Evolutionary conservation across 176 grass and related monocot species (phyloP).

Genomic region (Triticum dicoccoides): DNA sequence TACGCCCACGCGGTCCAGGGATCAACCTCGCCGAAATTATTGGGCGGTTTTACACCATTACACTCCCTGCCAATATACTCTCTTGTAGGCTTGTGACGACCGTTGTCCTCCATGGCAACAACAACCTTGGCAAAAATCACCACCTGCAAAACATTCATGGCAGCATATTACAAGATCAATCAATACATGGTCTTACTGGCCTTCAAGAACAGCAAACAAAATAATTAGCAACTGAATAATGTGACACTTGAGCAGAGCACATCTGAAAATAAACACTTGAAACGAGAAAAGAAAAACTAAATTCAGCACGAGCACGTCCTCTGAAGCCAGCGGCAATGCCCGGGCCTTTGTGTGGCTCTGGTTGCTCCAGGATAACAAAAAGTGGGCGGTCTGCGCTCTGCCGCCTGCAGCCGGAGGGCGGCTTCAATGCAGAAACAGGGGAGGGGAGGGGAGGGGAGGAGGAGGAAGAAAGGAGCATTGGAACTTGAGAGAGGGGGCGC

Average conservation of each 20-base stretch:
- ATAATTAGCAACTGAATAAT: slow-evolving; percentile 16
- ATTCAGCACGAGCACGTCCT: neutral
- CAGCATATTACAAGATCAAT: slow-evolving; percentile 13
- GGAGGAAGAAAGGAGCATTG: neutral
- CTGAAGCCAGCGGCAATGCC: neutral
- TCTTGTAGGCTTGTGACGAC: slow-evolving; percentile 44
- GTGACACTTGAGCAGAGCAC: slow-evolving; percentile 6
- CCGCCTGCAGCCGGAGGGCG: neutral
- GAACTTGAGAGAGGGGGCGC: neutral
- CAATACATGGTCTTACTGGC: neutral
- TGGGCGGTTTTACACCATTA: slow-evolving; percentile 45
- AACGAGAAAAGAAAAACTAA: neutral
- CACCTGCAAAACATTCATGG: slow-evolving; percentile 27
- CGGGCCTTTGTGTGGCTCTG: slow-evolving; percentile 13
- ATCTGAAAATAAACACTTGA: slow-evolving; percentile 15
- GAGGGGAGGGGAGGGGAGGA: neutral
- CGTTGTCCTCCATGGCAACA: slow-evolving; percentile 59
- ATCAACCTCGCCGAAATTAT: slow-evolving; percentile 76
- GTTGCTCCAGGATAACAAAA: slow-evolving; percentile 18
- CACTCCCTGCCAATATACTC: slow-evolving; percentile 31
- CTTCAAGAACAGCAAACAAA: neutral
- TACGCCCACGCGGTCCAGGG: slow-evolving; percentile 97
- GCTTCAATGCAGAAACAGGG: slow-evolving; percentile 23
- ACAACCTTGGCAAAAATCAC: slow-evolving; percentile 13
- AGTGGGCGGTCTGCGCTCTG: neutral